Evolutionary conservation across 768 basidiomycete species (phyloP), one percentile per base, ranked within the genome.

Genomic region (Steccherinum ochraceum): DNA sequence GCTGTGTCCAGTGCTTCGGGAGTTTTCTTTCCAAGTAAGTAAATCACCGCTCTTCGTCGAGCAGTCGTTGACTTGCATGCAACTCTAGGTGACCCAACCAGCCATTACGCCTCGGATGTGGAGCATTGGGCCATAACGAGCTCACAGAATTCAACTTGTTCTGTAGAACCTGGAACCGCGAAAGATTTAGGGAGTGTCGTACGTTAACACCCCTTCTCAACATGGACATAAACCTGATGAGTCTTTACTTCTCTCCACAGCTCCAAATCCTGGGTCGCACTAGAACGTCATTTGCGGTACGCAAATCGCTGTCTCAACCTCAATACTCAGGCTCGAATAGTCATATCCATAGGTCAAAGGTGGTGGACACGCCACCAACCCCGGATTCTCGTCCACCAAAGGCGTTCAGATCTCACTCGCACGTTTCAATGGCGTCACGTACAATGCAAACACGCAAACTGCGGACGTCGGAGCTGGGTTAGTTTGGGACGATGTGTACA

Each of bases 401-500:
- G 69, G 69, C 25, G 64, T 69, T 4, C 64, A 68, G 25, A 68
- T 70, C 45, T 52, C 66, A 1, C 65, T 70, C 66, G 50, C 46
- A 48, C 59, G 58, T 3, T 70, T 69, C 58, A 52, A 41, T 23
- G 56, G 58, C 19, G 61, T 66, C 40, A 58, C 23, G 0, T 64
- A 64, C 48, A 45, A 66, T 48, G 41, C 54, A n/a, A 51, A 18
- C 1, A 41, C 53, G 4, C 48, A 53, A n/a, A 61, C 60, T 4
- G 64, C 50, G 3, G 56, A 55, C 12, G 54, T 74, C 44, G 70
- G 68, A 27, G 60, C 70, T 7, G 72, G 73, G 3, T 58, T 79
- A n/a, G 69, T 81, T 21, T 86, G 83, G 83, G 84, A 87, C 59
- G 76, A 83, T 27, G 81, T 78, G 63, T 86, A 84, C 53, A 66